Evolutionary conservation across 441 rosid species (phyloP), one percentile per base, ranked within the genome.

Genomic region (Hura crepitans): DNA sequence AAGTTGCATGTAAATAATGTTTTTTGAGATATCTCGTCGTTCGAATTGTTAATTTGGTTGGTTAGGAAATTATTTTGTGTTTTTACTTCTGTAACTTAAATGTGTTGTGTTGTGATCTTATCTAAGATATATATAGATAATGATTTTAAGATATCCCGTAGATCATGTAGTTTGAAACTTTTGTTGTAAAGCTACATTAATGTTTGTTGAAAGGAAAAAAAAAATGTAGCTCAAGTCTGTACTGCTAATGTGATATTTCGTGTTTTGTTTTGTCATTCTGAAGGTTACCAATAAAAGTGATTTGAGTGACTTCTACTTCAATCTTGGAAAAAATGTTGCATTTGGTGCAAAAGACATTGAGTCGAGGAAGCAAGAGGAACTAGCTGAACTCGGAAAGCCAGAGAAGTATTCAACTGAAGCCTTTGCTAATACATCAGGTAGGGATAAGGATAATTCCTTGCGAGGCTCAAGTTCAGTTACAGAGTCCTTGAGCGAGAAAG

Each of bases 281-380:
- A 62, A 92, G 99, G 97, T 95, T 75, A 89, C 96, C 27, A 92
- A 88, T 88, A 95, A 95, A 86, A 87, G 71, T 11, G 95, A 89
- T 73, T 78, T 92, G 87, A 85, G 80, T 57, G 97, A 95, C 71
- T 92, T 95, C 73, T 90, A 95, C 81, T 83, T 90, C 83, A 87
- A 86, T 83, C 79, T 95, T 66, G 89, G 78, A 15, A 89, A 92
- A 80, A 92, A 92, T 68, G 89, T 92, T 23, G 97, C 96, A 1
- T 88, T 81, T 79, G 97, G 97, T 66, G 89, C 87, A 9, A 74
- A 80, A 42, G 88, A 81, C 30, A 9, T 33, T 0, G 76, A 78
- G 69, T 77, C 66, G 9, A 85, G 62, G 78, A 82, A 87, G 81
- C 79, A 76, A 57, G 83, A 87, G 82, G 79, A 30, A 55, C 77